phyloP scores from a whole-genome alignment of 192 early-diverging fungal species.

The Coemansia asiatica region DNA sequence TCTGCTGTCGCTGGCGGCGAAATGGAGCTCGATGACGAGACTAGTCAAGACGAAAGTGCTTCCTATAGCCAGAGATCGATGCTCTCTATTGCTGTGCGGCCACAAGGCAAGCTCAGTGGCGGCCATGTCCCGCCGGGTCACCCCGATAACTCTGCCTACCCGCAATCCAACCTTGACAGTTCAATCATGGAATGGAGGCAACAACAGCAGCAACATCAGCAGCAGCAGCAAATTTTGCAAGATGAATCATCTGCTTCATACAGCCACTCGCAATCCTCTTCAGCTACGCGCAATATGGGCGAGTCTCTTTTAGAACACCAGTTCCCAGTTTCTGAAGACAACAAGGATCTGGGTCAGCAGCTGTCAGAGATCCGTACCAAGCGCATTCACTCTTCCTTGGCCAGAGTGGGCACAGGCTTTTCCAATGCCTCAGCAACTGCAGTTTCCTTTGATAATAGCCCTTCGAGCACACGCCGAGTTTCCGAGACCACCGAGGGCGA shows the following conservation, averaged over 20 bases:
- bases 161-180: conserved; percentile 20
- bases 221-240: conserved; percentile 16
- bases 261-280: conserved; percentile 19
- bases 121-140: not conserved
- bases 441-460: not conserved
- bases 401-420: not conserved
- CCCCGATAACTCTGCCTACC: not conserved
- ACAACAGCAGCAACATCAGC: not conserved
- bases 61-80: conserved; percentile 1
- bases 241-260: conserved; percentile 19
- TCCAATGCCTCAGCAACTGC: not conserved
- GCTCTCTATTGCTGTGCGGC: conserved; percentile 10
- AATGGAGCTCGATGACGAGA: conserved; percentile 12
- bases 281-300: conserved; percentile 8
- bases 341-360: not conserved
- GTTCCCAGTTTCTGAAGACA: not conserved
- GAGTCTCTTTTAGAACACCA: not conserved
- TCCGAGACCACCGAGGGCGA: conserved; percentile 8
- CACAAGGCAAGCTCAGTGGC: not conserved
- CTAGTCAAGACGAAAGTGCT: conserved; percentile 9
- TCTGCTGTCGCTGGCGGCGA: conserved; percentile 35
- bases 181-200: conserved; percentile 40
- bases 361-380: conserved; percentile 1
- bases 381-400: not conserved
- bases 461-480: conserved; percentile 1